A percentile compares a stretch with the other conserved stretches of the same genome.
phyloP scores from a whole-genome alignment of 345 rosid species.

The Eucalyptus microcorys region DNA sequence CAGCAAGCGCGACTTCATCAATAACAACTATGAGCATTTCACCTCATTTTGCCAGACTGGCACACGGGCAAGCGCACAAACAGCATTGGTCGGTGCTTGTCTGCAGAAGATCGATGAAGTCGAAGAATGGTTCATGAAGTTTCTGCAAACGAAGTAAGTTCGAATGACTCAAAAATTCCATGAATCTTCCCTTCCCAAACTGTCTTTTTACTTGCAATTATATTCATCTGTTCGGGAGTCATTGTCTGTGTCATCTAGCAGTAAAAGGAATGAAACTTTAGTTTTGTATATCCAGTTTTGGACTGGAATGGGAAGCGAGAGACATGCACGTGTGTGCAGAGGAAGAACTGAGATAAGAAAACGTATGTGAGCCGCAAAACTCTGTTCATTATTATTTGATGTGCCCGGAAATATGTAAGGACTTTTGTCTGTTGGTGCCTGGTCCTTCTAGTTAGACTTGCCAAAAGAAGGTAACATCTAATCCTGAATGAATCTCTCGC shows the following conservation, averaged over 20 bases:
- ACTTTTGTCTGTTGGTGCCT: not conserved
- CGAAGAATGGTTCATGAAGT: not conserved
- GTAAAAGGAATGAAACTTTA: not conserved
- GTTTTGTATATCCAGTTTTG: not conserved
- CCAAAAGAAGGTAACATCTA: not conserved
- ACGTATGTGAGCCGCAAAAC: not conserved
- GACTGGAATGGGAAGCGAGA: not conserved
- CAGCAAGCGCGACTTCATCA: not conserved
- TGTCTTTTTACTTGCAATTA: not conserved
- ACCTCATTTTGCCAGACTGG: not conserved
- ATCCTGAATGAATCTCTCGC: not conserved
- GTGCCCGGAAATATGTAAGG: not conserved
- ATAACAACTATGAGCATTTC: not conserved
- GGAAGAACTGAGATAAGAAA: not conserved
- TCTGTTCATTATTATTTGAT: not conserved
- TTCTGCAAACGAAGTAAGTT: not conserved
- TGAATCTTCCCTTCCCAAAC: not conserved
- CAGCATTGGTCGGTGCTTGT: not conserved
- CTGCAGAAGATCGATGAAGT: not conserved
- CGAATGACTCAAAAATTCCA: not conserved
- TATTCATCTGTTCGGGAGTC: not conserved
- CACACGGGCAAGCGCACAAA: not conserved
- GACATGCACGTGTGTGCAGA: not conserved
- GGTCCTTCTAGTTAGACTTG: not conserved
- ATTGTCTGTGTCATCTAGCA: not conserved